Base-by-base conservation (phyloP, 2,329 filamentous ascomycete genomes). In the Colletotrichum caudatum region DNA sequence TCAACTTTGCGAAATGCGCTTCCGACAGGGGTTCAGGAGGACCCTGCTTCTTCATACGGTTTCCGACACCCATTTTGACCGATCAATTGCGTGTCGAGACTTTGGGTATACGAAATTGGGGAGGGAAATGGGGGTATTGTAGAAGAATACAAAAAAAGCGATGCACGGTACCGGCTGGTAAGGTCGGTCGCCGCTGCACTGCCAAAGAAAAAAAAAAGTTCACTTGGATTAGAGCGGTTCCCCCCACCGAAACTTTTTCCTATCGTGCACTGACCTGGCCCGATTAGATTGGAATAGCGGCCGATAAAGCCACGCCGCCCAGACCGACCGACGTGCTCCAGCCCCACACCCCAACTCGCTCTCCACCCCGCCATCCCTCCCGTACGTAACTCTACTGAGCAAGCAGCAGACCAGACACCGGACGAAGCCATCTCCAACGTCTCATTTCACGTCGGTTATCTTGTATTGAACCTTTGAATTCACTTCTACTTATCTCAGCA, bases 31-130 rank as follows among this genome's bases (percentile, higher is more conserved):
- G 88, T 78, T 92, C 89, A 65, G 96, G 96, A 75, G 92, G 87
- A 67, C 94, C 95, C 88, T 98, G 96, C 84, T 98, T 98, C 82
- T 94, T 93, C 92, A 98, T 97, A 78, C 95, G 94, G 81, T 94
- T 93, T 81, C 94, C 93, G 74, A 91, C 89, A 86, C 94, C 95
- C 95, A 97, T 97, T 78, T 81, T 90, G 80, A 80, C 75, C 69
- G 74, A 67, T 74, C 71, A 69, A 46, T 73, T 61, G 54, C 50
- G 65, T 60, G 29, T 56, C 65, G 66, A 72, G n/a, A 72, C 39
- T 26, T 67, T 69, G 71, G 74, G 75, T 62, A 64, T 69, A 39
- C 7, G n/a, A 6, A 66, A 60, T 73, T 66, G 20, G 41, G 57
- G 39, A 64, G 35, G 66, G 59, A 20, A n/a, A 20, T 58, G 35